Evolutionary conservation across 495 filamentous ascomycete genomes (phyloP).

Genomic region (Hypoxylon fuscum): DNA sequence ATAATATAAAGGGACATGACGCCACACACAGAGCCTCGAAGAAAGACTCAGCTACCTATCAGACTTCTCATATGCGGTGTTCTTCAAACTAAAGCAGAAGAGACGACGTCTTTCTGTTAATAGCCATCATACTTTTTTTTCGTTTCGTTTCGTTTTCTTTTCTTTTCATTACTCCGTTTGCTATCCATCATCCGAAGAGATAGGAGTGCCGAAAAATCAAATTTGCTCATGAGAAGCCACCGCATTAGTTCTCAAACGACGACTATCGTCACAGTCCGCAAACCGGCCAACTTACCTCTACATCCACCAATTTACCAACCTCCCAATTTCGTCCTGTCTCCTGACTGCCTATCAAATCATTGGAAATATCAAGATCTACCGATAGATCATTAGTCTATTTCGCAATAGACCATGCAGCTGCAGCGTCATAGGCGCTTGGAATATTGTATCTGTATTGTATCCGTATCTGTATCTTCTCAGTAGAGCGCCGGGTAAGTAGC

Average conservation of each 20-base stretch:
- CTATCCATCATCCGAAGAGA: no score
- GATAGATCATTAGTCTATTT: not conserved
- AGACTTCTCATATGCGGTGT: no score
- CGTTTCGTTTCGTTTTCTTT: no score
- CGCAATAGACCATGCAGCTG: slow-evolving; percentile 17
- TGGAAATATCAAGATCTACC: not conserved
- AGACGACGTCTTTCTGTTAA: no score
- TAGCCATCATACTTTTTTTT: no score
- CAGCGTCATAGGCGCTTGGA: slow-evolving; percentile 3
- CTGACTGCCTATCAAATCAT: slow-evolving; percentile 1
- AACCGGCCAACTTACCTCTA: not conserved
- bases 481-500: not conserved
- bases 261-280: not conserved
- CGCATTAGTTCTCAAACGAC: slow-evolving; percentile 2
- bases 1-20: no score
- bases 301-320: slow-evolving; percentile 20
- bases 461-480: slow-evolving; percentile 10
- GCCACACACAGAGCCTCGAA: slow-evolving; percentile 15
- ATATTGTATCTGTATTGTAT: no score
- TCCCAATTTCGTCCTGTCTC: slow-evolving; percentile 15
- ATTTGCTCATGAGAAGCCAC: not conserved
- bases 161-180: no score
- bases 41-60: not conserved
- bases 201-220: no score
- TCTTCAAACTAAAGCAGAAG: no score